Conservation (phyloP, 352 stramenopile genomes). For the Globisporangium cederbergense region DNA sequence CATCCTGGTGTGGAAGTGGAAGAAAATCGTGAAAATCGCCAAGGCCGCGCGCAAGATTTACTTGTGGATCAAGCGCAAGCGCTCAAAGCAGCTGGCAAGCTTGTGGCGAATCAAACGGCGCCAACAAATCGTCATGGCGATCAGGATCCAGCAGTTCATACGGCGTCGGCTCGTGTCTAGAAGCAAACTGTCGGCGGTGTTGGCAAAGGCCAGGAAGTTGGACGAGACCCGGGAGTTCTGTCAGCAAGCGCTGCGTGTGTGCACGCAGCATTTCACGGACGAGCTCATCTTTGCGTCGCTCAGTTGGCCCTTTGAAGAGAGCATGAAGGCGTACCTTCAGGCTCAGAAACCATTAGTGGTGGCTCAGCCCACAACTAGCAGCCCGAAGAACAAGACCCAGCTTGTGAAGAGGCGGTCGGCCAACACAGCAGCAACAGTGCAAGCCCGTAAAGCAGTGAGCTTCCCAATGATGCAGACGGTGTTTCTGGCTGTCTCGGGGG, state of each 20-base stretch:
- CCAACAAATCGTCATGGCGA: conserved; percentile 20
- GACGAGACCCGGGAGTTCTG: conserved; percentile 35
- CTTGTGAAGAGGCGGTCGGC: background rate
- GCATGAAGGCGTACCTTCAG: conserved; percentile 8
- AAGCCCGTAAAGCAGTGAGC: background rate
- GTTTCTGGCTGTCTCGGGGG: conserved; percentile 41
- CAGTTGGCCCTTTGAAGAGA: conserved; percentile 8
- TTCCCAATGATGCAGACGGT: conserved; percentile 38
- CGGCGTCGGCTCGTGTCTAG: conserved; percentile 24
- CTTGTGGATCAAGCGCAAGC: conserved; percentile 39
- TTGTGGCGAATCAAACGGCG: conserved; percentile 36
- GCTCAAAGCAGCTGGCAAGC: conserved; percentile 24
- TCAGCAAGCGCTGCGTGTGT: conserved; percentile 33
- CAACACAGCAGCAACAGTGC: background rate
- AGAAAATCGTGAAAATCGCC: conserved; percentile 15
- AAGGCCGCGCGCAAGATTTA: conserved; percentile 28
- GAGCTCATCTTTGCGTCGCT: conserved; percentile 34
- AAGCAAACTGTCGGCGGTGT: conserved; percentile 15
- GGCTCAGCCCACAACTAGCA: background rate
- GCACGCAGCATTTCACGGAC: conserved; percentile 40
- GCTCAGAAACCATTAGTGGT: background rate
- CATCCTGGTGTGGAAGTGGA: conserved; percentile 40
- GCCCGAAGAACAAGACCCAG: background rate
- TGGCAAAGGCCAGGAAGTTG: conserved; percentile 18
- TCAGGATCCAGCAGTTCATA: conserved; percentile 30